Base-by-base conservation (phyloP, 2,329 filamentous ascomycete species). In the Epichloe amarillans region DNA sequence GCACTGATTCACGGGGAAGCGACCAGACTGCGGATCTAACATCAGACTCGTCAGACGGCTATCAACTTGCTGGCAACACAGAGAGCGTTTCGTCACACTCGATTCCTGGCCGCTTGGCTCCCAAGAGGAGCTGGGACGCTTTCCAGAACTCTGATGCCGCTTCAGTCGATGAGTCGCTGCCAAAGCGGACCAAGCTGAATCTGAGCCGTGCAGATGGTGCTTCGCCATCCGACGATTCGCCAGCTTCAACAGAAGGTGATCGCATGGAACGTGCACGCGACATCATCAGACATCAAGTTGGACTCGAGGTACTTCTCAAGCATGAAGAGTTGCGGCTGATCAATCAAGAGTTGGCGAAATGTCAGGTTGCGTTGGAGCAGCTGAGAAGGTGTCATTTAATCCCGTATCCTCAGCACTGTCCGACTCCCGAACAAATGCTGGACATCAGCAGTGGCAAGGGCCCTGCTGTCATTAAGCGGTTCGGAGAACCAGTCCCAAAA, bases 261-360 rank as follows among this genome's bases (percentile, higher is more conserved):
- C 36, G 43, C 56, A 55, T 77, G 58, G 70, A 82, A 38, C 72
- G 71, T 52, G 76, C 84, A 55, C 80, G 80, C 62, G 83, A 90
- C 59, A 77, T 78, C 37, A 85, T 97, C 63, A 84, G 89, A 63
- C 82, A 88, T 55, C 86, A 96, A 68, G 84, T 97, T 66, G 87
- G 89, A 61, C 79, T 93, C 57, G 90, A 96, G 71, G 90, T 97
- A 49, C 72, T 97, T 56, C 72, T 94, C 64, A 97, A 96, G 74
- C 93, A 98, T 68, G 83, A 93, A 61, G 93, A 98, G 71, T 72
- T 97, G 53, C 87, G 90, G 52, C 75, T 95, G 58, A 95, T 97
- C 66, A 88, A 97, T 64, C 89, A 95, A 69, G 93, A 97, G 70
- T 77, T 97, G 57, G 91, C 88, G 57, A 97, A 96, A 72, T 96